Evolutionary conservation across 768 basidiomycete species (phyloP), one percentile per base, ranked within the genome.

Genomic region (Pleurotus eryngii): DNA sequence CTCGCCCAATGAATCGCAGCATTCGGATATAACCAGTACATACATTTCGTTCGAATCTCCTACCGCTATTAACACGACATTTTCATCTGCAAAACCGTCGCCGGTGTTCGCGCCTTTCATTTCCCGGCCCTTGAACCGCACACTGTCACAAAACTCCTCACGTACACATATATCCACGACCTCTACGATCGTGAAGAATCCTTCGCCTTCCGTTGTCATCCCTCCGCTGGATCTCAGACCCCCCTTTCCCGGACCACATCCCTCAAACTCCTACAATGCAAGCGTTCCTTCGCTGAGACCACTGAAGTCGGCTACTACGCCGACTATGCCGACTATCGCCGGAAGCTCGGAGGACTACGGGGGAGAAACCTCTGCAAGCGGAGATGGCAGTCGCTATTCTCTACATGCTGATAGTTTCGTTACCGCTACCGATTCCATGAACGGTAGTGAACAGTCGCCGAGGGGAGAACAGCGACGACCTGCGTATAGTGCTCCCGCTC

Each of bases 111-210:
- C 78, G 6, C 72, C 51, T 35, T 89, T 90, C 65, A 74, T 90
- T 46, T 76, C 80, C 5, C 81, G 88, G 2, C 83, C 81, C 11
- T 69, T 89, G 57, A 89, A 87, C 64, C 76, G 87, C 35, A 84
- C 87, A 4, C 73, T 80, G 43, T 87, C 85, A 22, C 77, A 86
- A 57, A 81, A 79, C 1, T 89, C 87, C 1, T 84, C 84, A 14
- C 78, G 78, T 45, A 85, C 82, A 1, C 80, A 85, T 56, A 68
- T 75, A 37, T 82, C 83, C 3, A 71, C 72, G 12, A 63, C 63
- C 12, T 79, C 76, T 14, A 66, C 69, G 6, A 46, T 65, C 14
- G 54, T 59, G 50, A 22, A 50, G 49, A 17, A 57, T 59, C 12
- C 65, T 60, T 64, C 68, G 58, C 64, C 74, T 18, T 75, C 71